Evolutionary conservation across 139 green algal species (phyloP).

Genomic region (Diplosphaera chodatii): DNA sequence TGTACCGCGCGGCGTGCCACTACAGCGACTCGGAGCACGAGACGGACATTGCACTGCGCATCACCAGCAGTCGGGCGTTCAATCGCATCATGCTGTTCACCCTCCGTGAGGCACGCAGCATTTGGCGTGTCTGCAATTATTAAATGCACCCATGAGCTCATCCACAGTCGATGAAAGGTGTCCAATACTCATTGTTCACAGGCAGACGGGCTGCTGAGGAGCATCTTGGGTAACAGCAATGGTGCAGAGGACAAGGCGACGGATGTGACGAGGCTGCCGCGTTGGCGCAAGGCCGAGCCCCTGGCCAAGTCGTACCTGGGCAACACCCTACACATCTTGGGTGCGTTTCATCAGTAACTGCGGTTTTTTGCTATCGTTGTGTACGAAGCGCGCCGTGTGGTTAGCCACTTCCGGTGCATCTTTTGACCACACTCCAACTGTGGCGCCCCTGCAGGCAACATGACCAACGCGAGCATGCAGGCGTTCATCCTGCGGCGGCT

Average conservation of each 20-base stretch:
- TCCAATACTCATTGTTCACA: too few relatives aligned
- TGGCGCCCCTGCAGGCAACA: slow-evolving; percentile 21
- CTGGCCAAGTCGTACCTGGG: slow-evolving; percentile 87
- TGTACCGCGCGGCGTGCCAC: slow-evolving; percentile 81
- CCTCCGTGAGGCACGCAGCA: slow-evolving; percentile 49
- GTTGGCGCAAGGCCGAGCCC: slow-evolving; percentile 71
- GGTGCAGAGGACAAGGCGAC: neutral
- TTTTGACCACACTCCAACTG: neutral
- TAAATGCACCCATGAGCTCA: too few relatives aligned
- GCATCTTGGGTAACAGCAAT: slow-evolving; percentile 40
- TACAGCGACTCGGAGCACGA: slow-evolving; percentile 73
- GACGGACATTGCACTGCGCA: slow-evolving; percentile 39
- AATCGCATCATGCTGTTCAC: slow-evolving; percentile 86
- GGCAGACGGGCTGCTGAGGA: slow-evolving; percentile 71
- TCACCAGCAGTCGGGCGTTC: slow-evolving; percentile 69
- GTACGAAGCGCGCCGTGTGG: too few relatives aligned
- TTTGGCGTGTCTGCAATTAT: neutral
- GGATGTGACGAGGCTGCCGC: neutral
- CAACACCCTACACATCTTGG: slow-evolving; percentile 89
- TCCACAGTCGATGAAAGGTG: too few relatives aligned
- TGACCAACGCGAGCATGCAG: slow-evolving; percentile 63
- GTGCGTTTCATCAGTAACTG: slow-evolving; percentile 8
- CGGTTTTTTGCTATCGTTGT: too few relatives aligned
- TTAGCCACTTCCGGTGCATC: too few relatives aligned
- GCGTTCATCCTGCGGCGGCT: slow-evolving; percentile 75